Percentiles rank a stretch among this genome's conserved stretches.
These are phyloP conservation scores for Trifolium subterraneum DNA, from an alignment of 306 rosid genomes.

Conservation along the genomic window DNA sequence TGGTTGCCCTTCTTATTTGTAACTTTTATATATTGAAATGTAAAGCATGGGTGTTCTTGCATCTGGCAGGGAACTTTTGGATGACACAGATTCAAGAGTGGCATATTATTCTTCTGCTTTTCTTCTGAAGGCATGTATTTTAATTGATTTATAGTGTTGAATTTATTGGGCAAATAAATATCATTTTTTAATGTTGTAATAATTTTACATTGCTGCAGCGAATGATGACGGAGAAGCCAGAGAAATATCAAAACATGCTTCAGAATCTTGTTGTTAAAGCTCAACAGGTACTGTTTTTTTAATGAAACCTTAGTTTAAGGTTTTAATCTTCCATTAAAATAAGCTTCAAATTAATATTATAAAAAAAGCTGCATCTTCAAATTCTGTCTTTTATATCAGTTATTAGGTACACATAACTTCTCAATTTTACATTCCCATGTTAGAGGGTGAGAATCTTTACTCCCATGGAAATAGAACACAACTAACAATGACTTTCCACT, in stretches of 20 bases:
- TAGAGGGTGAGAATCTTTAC: background rate
- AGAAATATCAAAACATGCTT: conserved; percentile 93
- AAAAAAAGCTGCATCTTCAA: background rate
- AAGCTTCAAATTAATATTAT: conserved; percentile 8
- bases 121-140: conserved; percentile 87
- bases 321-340: conserved; percentile 15
- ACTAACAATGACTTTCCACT: background rate
- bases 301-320: background rate
- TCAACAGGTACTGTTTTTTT: conserved; percentile 81
- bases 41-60: conserved; percentile 33
- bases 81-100: conserved; percentile 97
- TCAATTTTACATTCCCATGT: background rate
- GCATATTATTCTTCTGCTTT: conserved; percentile 96
- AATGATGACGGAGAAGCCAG: conserved; percentile 98
- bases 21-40: conserved; percentile 17
- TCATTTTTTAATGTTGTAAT: conserved; percentile 29
- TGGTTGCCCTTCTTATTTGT: conserved; percentile 16
- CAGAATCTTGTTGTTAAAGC: conserved; percentile 94
- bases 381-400: background rate
- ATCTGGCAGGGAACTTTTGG: conserved; percentile 84
- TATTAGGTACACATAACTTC: background rate
- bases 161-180: conserved; percentile 20
- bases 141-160: conserved; percentile 34
- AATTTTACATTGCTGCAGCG: conserved; percentile 63
- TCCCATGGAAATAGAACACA: background rate